Evolutionary conservation across 495 filamentous ascomycete species (phyloP).

Genomic region (Penicillium malachiteum): DNA sequence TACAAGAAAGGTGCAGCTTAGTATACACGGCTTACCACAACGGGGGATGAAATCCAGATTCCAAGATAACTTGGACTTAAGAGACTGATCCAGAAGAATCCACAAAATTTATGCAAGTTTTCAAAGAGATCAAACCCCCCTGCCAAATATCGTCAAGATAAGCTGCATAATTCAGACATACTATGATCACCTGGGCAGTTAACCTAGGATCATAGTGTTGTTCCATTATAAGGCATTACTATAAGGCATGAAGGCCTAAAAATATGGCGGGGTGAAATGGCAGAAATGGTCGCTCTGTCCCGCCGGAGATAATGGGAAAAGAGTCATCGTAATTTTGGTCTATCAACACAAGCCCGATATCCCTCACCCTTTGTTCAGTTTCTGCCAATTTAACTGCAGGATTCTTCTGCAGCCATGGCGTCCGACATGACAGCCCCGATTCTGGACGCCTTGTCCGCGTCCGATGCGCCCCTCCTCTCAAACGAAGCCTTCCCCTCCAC

Average conservation of each 20-base stretch:
- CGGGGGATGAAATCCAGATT: too few species aligned
- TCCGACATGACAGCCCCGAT: conserved; percentile 64
- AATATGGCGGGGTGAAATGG: conserved; percentile 25
- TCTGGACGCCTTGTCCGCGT: conserved; percentile 63
- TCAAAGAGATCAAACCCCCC: not conserved
- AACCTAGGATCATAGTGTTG: too few species aligned
- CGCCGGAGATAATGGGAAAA: conserved; percentile 28
- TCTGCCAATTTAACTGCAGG: conserved; percentile 23
- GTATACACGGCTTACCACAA: too few species aligned
- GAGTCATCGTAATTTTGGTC: conserved; percentile 28
- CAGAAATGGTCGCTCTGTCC: conserved; percentile 19
- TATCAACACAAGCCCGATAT: conserved; percentile 18
- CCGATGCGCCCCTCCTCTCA: conserved; percentile 66
- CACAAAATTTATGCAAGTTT: not conserved
- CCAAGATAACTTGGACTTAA: not conserved
- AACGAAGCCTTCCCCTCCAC: conserved; percentile 71
- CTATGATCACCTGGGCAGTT: not conserved
- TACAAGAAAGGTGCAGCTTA: too few species aligned
- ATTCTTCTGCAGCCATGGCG: conserved; percentile 47
- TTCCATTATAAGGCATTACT: not conserved
- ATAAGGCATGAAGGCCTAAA: not conserved
- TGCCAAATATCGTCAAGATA: conserved; percentile 1
- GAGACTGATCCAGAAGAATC: not conserved
- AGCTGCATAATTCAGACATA: conserved; percentile 1
- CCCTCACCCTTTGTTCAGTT: conserved; percentile 7